These are phyloP conservation scores for Pichia membranifaciens DNA, from an alignment of 805 yeast species.

Conservation along the genomic window DNA sequence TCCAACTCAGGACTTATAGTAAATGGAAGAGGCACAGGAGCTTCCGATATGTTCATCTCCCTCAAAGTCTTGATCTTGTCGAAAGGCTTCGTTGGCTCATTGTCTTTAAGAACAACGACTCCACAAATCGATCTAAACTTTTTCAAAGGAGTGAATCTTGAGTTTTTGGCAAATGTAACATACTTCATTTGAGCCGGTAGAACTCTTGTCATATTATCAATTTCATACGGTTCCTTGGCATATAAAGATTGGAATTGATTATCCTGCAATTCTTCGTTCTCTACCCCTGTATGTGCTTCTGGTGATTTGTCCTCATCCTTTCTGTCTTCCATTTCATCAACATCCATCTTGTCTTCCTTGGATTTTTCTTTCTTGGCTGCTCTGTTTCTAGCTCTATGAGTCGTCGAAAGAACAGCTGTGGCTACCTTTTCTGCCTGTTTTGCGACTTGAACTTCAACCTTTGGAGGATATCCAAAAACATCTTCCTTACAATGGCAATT, in stretches of 20 bases:
- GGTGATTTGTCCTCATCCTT: conserved; percentile 18
- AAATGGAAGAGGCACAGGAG: conserved; percentile 69
- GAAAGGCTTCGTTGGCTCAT: conserved; percentile 51
- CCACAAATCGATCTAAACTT: conserved; percentile 66
- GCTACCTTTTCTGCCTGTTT: conserved; percentile 85
- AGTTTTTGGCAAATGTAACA: conserved; percentile 69
- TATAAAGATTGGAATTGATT: conserved; percentile 38
- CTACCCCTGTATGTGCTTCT: conserved; percentile 18
- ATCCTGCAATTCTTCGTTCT: conserved; percentile 28
- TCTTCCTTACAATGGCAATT: conserved; percentile 78
- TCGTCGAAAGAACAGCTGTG: conserved; percentile 91
- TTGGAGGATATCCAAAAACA: conserved; percentile 84
- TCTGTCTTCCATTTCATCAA: conserved; percentile 31
- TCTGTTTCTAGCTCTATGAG: conserved; percentile 89
- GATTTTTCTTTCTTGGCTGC: conserved; percentile 47
- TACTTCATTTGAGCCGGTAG: conserved; percentile 83
- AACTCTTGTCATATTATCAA: conserved; percentile 80
- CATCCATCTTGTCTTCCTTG: conserved; percentile 40
- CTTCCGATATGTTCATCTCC: conserved; percentile 67
- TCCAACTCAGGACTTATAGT: conserved; percentile 44
- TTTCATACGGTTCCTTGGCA: conserved; percentile 58
- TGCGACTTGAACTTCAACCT: conserved; percentile 68
- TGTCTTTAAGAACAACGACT: conserved; percentile 65
- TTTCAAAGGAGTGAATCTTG: conserved; percentile 77
- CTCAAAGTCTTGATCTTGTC: conserved; percentile 78